Evolutionary conservation across 2,329 filamentous ascomycete genomes (phyloP).

Genomic region (Colletotrichum cuscutae): DNA sequence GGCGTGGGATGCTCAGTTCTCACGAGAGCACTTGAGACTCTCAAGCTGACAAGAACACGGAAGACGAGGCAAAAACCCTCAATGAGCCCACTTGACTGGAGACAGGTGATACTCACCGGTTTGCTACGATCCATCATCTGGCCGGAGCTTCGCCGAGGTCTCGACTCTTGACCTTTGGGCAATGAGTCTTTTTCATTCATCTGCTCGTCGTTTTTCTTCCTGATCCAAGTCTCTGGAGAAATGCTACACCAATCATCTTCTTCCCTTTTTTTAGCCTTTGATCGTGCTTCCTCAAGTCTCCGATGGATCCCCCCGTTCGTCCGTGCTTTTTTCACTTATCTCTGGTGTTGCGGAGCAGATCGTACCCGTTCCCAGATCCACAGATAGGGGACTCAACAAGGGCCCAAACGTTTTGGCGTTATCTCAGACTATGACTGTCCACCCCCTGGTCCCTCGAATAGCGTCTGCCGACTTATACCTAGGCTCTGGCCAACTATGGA

Average conservation of each 20-base stretch:
- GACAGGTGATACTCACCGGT: conserved; percentile 14
- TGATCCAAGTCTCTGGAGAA: background rate
- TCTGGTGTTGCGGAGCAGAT: conserved; percentile 27
- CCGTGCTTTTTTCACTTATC: conserved; percentile 24
- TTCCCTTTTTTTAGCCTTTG: conserved; percentile 7
- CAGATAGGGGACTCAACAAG: conserved; percentile 25
- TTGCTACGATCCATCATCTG: conserved; percentile 25
- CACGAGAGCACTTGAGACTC: background rate
- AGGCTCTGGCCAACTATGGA: too few relatives aligned
- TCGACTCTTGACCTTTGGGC: background rate
- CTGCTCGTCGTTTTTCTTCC: background rate
- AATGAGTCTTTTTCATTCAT: conserved; percentile 21
- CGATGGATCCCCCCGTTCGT: conserved; percentile 8
- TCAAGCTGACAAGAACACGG: conserved; percentile 4
- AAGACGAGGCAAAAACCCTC: background rate
- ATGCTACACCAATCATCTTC: background rate
- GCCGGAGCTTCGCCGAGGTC: conserved; percentile 31
- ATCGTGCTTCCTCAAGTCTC: conserved; percentile 21
- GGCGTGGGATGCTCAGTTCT: conserved; percentile 7
- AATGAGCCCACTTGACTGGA: conserved; percentile 24
- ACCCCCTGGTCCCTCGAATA: background rate
- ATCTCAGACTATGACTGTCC: conserved; percentile 26
- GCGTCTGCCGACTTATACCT: background rate
- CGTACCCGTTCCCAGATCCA: conserved; percentile 29
- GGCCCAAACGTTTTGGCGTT: background rate